Evolutionary conservation across 768 basidiomycete genomes (phyloP), one percentile per base, ranked within the genome.

Genomic region (Rhizopogon sp.): DNA sequence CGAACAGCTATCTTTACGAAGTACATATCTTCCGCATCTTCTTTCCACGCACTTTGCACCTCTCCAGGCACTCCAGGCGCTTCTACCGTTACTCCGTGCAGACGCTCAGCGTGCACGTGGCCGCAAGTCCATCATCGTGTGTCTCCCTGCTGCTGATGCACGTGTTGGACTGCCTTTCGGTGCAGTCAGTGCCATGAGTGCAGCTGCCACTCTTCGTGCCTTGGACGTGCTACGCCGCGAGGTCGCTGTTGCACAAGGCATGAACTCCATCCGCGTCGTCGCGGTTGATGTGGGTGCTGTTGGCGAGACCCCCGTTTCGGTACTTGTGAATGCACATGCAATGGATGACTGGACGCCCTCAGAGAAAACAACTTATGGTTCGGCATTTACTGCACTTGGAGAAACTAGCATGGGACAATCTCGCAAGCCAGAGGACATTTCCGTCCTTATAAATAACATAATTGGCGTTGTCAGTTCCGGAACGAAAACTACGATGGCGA

Each of bases 151-250:
- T 16, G 80, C 81, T 42, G 83, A 88, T 62, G 79, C 83, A 41
- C 82, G 82, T 51, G 83, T 89, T 40, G 90, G 90, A 10, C 72
- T 90, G n/a, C 87, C 90, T 6, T 90, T 80, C 59, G 66, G 72
- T 20, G 63, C 70, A 17, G 81, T 85, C 41, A 82, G 83, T 55
- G 81, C 88, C 10, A 92, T 93, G 87, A 83, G 81, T 58, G 84
- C 87, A 31, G 85, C 84, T 4, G 82, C 83, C 49, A 90, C 85
- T 14, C 72, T 87, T 20, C 84, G 86, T 43, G 91, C 77, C 0
- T 75, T 81, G 11, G 87, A 91, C 57, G 80, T 92, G 22, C 79
- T 93, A 29, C 80, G 89, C 16, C 74, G 89, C 20, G 91, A 93
- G 72, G 81, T 87, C 5, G 81, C 82, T 54, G 73, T 77, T 1